Evolutionary conservation across 139 green algal genomes (phyloP).

Genomic region (Trebouxia sp.): DNA sequence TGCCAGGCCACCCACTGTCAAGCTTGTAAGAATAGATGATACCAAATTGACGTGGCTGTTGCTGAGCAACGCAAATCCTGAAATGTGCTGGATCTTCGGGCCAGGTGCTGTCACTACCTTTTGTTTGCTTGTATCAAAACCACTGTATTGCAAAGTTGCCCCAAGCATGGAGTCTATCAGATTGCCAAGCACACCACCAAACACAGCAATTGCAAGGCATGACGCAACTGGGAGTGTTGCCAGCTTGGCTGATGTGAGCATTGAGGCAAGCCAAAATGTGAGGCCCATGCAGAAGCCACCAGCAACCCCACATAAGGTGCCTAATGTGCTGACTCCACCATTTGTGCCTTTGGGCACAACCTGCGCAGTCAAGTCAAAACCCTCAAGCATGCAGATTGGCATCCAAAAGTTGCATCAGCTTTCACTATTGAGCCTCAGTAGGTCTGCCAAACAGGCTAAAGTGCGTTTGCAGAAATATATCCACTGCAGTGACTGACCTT

Average conservation of each 20-base stretch:
- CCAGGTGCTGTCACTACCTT: conserved; percentile 58
- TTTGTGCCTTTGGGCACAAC: conserved; percentile 81
- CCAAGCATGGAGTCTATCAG: conserved; percentile 92
- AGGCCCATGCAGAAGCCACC: conserved; percentile 79
- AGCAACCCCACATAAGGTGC: conserved; percentile 59
- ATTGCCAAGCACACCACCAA: conserved; percentile 74
- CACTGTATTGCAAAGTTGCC: conserved; percentile 89
- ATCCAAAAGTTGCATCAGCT: too few relatives aligned
- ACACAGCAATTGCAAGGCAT: conserved; percentile 47
- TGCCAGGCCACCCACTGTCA: not conserved
- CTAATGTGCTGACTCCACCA: conserved; percentile 79
- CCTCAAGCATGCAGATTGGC: too few relatives aligned
- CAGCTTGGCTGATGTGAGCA: not conserved
- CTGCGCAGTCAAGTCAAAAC: not conserved
- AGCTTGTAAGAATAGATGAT: not conserved
- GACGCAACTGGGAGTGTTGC: not conserved
- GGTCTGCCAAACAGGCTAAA: too few relatives aligned
- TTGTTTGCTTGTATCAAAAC: conserved; percentile 46
- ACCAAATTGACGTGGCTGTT: conserved; percentile 20
- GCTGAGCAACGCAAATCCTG: not conserved
- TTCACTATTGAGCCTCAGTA: too few relatives aligned
- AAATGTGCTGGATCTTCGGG: conserved; percentile 27
- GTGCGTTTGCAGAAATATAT: too few relatives aligned
- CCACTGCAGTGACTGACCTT: too few relatives aligned
- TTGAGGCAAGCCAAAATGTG: conserved; percentile 42